Evolutionary conservation across 139 green algal genomes (phyloP), one percentile per base, ranked within the genome.

Genomic region (Eudorina sp.): DNA sequence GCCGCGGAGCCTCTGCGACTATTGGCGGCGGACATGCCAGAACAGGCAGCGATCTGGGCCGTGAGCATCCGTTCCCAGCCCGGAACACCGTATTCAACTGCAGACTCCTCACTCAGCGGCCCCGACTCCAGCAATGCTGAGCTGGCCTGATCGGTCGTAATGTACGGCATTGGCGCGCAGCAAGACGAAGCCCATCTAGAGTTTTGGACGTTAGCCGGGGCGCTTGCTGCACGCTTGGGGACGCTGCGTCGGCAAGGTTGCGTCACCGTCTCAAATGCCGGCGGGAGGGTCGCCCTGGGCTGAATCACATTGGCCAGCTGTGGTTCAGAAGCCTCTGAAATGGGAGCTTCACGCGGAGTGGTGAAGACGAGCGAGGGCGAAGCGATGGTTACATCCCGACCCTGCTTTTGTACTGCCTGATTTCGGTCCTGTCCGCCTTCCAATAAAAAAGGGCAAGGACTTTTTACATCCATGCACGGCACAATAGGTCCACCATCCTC

Each of bases 51-150:
- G 66, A 87, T 87, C 18, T 87, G 81, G 5, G 64, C 62, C 0
- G 81, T 87, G 0, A 87, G 81, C 8, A 36, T 19, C 31, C 81
- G 81, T 45, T 87, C 81, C 81, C 81, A 87, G n/a, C 81, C 81
- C 3, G 81, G 81, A 6, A 51, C 21, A 8, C 81, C 81, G 64
- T 77, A 86, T 43, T 86, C 53, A 11, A 84, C 80, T 2, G 62
- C 38, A 1, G 60, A 75, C 3, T 55, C 27, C 0, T 85, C 79
- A 40, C 58, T 62, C 13, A 60, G n/a, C 19, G 21, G 55, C 1
- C 8, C 41, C 0, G 55, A 48, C 0, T 43, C 79, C 25, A 46
- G 21, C 9, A 58, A 75, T 3, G 13, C n/a, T 2, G 58, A 36
- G 40, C 79, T 85, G 19, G 48, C 40, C 8, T 40, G 31, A 0